Evolutionary conservation across 495 filamentous ascomycete species (phyloP).

Genomic region (Podospora bellae-mahoneyi): DNA sequence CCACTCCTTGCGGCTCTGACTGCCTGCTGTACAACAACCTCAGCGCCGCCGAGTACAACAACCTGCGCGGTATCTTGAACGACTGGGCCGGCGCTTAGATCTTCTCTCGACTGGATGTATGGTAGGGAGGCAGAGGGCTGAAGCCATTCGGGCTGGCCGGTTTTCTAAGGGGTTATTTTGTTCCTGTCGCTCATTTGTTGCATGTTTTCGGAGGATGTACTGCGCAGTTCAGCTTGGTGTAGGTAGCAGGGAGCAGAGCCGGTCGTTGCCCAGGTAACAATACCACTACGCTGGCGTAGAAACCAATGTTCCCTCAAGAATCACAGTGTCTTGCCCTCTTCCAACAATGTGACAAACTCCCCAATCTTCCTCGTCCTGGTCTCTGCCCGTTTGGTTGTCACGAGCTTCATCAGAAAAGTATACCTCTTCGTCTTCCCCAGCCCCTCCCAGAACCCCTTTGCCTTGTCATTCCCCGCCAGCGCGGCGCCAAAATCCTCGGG

Average conservation of each 20-base stretch:
- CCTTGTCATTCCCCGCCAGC: constrained; percentile 31
- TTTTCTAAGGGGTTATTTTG: not conserved
- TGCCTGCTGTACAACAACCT: constrained; percentile 4
- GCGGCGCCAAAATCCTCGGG: constrained; percentile 44
- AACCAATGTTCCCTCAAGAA: not conserved
- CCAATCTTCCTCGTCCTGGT: constrained; percentile 29
- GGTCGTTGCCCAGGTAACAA: not conserved
- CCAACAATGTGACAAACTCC: constrained; percentile 30
- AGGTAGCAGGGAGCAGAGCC: not conserved
- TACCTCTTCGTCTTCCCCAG: constrained; percentile 45
- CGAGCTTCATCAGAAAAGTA: constrained; percentile 41
- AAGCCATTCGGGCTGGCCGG: not conserved
- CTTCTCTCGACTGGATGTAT: not conserved
- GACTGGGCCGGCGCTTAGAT: not conserved
- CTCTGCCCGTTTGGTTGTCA: constrained; percentile 37
- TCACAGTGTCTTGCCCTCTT: constrained; percentile 23
- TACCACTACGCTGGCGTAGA: not conserved
- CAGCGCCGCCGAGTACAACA: not conserved
- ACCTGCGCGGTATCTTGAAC: not conserved
- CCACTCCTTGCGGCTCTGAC: constrained; percentile 1
- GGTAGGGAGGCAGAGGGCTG: not conserved
- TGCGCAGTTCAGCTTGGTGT: not conserved
- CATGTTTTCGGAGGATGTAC: not conserved
- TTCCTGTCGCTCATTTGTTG: not conserved
- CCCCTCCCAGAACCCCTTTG: constrained; percentile 37